Evolutionary conservation across 768 basidiomycete genomes (phyloP).

Genomic region (Lactarius deliciosus): DNA sequence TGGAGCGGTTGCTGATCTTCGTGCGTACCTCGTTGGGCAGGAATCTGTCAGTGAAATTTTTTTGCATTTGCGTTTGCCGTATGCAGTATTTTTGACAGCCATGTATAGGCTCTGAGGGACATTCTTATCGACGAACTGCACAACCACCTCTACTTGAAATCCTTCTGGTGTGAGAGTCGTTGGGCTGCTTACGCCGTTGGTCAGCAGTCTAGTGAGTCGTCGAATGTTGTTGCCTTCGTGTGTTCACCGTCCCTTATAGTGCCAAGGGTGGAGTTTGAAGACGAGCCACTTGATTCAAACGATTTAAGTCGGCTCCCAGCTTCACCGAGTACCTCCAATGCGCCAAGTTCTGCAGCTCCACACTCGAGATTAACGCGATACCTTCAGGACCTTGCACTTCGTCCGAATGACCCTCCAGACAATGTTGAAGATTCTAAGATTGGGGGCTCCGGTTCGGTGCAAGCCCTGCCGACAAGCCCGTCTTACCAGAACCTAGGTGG

Average conservation of each 20-base stretch:
- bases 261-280: slow-evolving; percentile 63
- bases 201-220: slow-evolving; percentile 68
- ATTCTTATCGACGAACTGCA: slow-evolving; percentile 95
- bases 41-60: slow-evolving; percentile 63
- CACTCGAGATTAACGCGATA: slow-evolving; percentile 59
- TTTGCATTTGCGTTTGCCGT: background rate
- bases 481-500: slow-evolving; percentile 27
- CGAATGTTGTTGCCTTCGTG: slow-evolving; percentile 4
- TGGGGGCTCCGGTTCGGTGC: slow-evolving; percentile 29
- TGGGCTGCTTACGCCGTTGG: slow-evolving; percentile 84
- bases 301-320: slow-evolving; percentile 31
- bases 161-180: slow-evolving; percentile 91
- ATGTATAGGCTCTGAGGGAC: slow-evolving; percentile 75
- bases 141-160: slow-evolving; percentile 95
- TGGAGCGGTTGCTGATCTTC: slow-evolving; percentile 88
- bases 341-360: slow-evolving; percentile 42
- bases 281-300: slow-evolving; percentile 39
- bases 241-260: slow-evolving; percentile 44
- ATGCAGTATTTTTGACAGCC: slow-evolving; percentile 20
- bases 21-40: slow-evolving; percentile 80
- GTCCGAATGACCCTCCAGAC: slow-evolving; percentile 76
- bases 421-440: slow-evolving; percentile 52
- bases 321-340: slow-evolving; percentile 41
- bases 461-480: slow-evolving; percentile 27
- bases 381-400: slow-evolving; percentile 60